phyloP scores from a whole-genome alignment of 2,329 filamentous ascomycete species.

The Cytospora piceicola region DNA sequence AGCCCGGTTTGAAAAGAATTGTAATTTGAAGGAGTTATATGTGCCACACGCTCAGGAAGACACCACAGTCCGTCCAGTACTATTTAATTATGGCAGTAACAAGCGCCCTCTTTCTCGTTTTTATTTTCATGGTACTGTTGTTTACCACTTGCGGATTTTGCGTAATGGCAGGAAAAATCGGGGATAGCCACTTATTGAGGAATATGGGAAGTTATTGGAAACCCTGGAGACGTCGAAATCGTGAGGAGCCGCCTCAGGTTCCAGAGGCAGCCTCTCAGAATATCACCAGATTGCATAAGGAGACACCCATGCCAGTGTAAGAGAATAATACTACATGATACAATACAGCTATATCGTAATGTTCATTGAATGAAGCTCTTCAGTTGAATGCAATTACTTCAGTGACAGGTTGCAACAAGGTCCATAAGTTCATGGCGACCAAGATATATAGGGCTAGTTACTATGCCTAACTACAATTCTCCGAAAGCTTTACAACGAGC shows the following conservation, averaged over 20 bases:
- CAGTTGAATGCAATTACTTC: neutral
- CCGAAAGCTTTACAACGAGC: no score
- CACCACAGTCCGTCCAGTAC: neutral
- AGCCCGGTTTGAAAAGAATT: neutral
- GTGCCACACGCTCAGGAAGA: neutral
- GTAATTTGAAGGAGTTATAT: neutral
- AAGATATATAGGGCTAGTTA: no score
- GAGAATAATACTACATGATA: neutral
- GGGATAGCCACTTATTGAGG: neutral
- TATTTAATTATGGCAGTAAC: neutral
- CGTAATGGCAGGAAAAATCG: neutral
- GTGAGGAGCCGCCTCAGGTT: neutral
- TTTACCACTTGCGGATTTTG: neutral
- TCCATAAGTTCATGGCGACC: no score
- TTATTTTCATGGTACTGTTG: neutral
- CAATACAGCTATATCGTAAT: neutral
- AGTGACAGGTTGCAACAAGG: neutral
- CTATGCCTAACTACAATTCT: no score
- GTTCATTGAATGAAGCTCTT: neutral
- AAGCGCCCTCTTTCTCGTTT: neutral
- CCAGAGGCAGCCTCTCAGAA: neutral
- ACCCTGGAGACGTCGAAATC: neutral
- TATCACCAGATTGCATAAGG: neutral
- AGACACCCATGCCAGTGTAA: neutral
- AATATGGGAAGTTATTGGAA: neutral